These are phyloP conservation scores for Phytophthora syringae DNA, from an alignment of 352 stramenopile genomes.

Conservation along the genomic window DNA sequence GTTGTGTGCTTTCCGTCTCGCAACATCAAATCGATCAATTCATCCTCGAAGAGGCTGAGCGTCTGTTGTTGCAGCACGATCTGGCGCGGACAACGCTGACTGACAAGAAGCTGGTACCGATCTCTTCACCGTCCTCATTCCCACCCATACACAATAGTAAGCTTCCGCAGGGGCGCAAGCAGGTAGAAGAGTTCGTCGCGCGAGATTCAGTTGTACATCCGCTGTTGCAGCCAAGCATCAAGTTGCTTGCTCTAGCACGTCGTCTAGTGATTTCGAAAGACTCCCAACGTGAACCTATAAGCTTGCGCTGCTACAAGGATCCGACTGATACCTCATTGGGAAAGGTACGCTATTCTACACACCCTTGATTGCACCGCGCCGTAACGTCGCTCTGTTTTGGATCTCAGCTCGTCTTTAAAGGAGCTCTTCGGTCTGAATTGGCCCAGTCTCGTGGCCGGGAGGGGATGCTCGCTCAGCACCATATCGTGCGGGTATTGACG, in stretches of 20 bases:
- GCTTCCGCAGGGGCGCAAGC: neutral
- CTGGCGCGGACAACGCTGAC: neutral
- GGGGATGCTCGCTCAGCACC: neutral
- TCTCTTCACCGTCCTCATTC: neutral
- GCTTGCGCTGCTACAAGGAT: slow-evolving; percentile 23
- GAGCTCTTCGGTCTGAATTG: slow-evolving; percentile 18
- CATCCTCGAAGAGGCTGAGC: slow-evolving; percentile 17
- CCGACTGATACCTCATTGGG: slow-evolving; percentile 46
- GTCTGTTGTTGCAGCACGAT: slow-evolving; percentile 12
- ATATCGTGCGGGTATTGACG: slow-evolving; percentile 45
- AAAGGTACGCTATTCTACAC: slow-evolving; percentile 30
- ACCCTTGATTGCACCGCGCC: too few relatives aligned
- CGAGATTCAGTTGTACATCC: slow-evolving; percentile 27
- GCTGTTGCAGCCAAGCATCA: slow-evolving; percentile 16
- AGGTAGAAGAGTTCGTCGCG: neutral
- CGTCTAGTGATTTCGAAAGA: slow-evolving; percentile 21
- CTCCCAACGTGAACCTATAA: neutral
- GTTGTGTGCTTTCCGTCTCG: slow-evolving; percentile 13
- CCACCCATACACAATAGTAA: neutral
- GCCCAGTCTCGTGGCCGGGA: neutral
- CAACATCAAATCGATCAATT: slow-evolving; percentile 26
- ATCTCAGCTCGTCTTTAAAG: slow-evolving; percentile 50
- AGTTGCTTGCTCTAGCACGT: slow-evolving; percentile 22
- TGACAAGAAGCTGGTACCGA: neutral
- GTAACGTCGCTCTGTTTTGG: neutral